Base-by-base conservation (phyloP, 176 grass and related monocot genomes). In the Zizania latifolia region DNA sequence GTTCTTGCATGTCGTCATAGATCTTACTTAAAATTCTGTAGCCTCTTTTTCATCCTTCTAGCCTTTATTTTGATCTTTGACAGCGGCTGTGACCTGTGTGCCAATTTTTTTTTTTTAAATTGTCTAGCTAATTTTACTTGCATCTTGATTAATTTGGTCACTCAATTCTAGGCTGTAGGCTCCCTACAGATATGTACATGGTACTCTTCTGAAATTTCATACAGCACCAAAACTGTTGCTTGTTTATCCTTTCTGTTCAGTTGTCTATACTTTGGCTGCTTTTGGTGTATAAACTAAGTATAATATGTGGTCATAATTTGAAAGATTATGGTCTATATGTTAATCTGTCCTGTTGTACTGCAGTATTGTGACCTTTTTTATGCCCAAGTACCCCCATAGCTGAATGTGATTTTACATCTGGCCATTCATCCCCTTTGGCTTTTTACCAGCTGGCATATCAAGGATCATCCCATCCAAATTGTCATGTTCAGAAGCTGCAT, bases 401-500 rank as follows among this genome's bases (percentile, higher is more conserved):
- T 64, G 34, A 57, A 56, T 45, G 28, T 55, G 36, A 24, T 34
- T 78, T 85, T 65, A 38, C 37, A 41, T 58, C 23, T 56, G 2
- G 4, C 60, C 60, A 66, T 76, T 78, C 45, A 65, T n/a, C 16
- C 56, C 27, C 19, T 84, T 37, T 64, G 16, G 14, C 14, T 84
- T 40, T 51, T 39, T 70, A 71, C 32, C 30, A 77, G 21, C 14
- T 8, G 29, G 9, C 58, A 72, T 63, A 26, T 13, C 35, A 63
- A 62, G 57, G 58, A 56, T 36, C 10, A 55, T 43, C 65, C 46
- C 15, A 65, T 78, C 45, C 16, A 85, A 81, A 65, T 54, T 72
- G 29, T 72, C 32, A 65, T 78, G 58, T 72, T 64, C 48, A 65
- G 21, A 69, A 78, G 21, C 67, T 72, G 67, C 34, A 65, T 56